These are phyloP conservation scores for Litsea cubeba DNA, from an alignment of 164 flowering plant species.

Conservation along the genomic window DNA sequence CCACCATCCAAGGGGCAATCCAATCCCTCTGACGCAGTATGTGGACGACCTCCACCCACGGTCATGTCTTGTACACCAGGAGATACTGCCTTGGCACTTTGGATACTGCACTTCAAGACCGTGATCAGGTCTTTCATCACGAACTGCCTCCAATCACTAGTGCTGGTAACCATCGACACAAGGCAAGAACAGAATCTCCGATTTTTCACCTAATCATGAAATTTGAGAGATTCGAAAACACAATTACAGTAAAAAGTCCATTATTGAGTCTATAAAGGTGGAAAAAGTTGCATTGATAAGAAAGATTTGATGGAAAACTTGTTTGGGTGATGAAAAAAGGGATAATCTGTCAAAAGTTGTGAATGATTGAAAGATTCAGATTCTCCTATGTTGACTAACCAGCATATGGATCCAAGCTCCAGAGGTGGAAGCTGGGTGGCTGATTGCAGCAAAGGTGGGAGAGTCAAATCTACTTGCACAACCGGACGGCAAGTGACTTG, in stretches of 20 bases:
- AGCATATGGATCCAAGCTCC: neutral
- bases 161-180: conserved; percentile 5
- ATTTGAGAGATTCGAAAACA: conserved; percentile 31
- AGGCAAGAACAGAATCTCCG: conserved; percentile 23
- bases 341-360: conserved; percentile 27
- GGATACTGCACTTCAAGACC: too few species aligned
- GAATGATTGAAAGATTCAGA: conserved; percentile 18
- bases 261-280: conserved; percentile 27
- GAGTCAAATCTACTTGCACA: too few species aligned
- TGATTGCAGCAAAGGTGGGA: too few species aligned
- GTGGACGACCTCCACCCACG: too few species aligned
- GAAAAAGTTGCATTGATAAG: conserved; percentile 30
- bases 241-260: conserved; percentile 32
- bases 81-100: too few species aligned
- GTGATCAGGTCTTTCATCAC: neutral
- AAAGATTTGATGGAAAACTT: conserved; percentile 37
- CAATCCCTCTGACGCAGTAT: too few species aligned
- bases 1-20: too few species aligned
- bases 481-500: too few species aligned
- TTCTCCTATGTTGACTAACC: conserved; percentile 5
- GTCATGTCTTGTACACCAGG: too few species aligned
- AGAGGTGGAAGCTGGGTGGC: too few species aligned
- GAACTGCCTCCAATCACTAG: conserved; percentile 12
- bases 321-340: conserved; percentile 32
- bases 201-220: conserved; percentile 24